Evolutionary conservation across 2,329 filamentous ascomycete genomes (phyloP), one percentile per base, ranked within the genome.

Genomic region (Boeremia lycopersici): DNA sequence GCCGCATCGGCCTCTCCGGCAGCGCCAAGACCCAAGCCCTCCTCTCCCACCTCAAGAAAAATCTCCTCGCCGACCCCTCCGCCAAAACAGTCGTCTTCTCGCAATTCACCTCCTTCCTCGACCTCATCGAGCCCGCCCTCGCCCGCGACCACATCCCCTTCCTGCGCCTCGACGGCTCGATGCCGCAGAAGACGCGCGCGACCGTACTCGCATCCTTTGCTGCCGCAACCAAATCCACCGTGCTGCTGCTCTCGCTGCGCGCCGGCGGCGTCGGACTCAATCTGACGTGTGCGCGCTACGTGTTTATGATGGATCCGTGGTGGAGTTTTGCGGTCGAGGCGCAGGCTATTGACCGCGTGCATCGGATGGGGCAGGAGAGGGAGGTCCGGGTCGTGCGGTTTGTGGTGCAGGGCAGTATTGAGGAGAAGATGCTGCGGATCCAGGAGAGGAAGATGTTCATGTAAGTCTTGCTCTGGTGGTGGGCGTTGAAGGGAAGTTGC

Each of bases 241-340:
- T 99, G 1, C 79, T 99, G 4, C 81, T 99, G 1, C 84, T 99
- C 46, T 93, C 89, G 65, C 79, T 99, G 51, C 84, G 91, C 17
- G 95, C 96, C 0, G 95, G 96, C 4, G 96, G 95, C 23, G 95
- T 99, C 0, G 95, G 95, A 0, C 81, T 99, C 38, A 99, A 99
- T 70, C 77, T 99, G 57, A 98, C 93, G 0, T 88, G 87, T 62
- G 95, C 95, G 6, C 91, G 88, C 60, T 82, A 90, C 48, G 96
- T 99, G 5, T 99, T 89, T 78, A 96, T 99, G 90, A 98, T 99
- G 95, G 95, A 99, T 75, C 95, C 95, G 0, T 99, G 95, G 95
- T 99, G 95, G 95, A 96, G 90, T 71, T 99, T 93, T 75, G 93
- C 95, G 0, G 88, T 98, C 11, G 95, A 99, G 76, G 91, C 93